Evolutionary conservation across 495 filamentous ascomycete genomes (phyloP), one percentile per base, ranked within the genome.

Genomic region (Pyrenula massariospora): DNA sequence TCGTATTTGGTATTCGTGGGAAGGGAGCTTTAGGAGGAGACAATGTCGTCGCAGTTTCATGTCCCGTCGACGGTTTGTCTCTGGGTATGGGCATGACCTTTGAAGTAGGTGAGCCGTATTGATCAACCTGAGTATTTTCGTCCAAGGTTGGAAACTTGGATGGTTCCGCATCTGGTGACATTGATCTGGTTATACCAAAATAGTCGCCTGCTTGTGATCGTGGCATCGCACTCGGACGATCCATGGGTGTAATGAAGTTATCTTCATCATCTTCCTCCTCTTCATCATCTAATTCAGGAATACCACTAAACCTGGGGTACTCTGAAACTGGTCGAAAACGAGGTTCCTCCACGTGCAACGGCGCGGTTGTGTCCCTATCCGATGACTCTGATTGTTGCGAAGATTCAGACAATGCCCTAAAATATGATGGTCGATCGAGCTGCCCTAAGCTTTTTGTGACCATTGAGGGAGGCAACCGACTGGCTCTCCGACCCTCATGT

Each of bases 401-500:
- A 42, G 31, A 42, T 8, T 15, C 31, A 8, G 31, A 42, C 11
- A 68, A 73, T 20, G 50, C n/a, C 19, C 50, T 8, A 61, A 87
- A 86, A 68, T 88, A 94, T 23, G 83, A 84, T 2, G 87, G 87
- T 53, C 88, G 79, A 52, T 77, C 68, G 8, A 24, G 19, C 57
- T 77, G 80, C 61, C 74, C 87, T 65, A 83, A 82, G 62, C 79
- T 91, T 61, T 86, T 85, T 23, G 86, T 86, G 48, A 91, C 87
- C 31, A 86, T 88, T 56, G 89, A 73, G 3, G 89, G 89, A 1
- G 90, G 88, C 49, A 98, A 69, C 53, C 92, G 79, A 70, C 91
- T 95, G 67, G 95, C 82, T 42, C 92, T 84, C 48, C 80, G 82
- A 50, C 84, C 82, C 63, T 79, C 80, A 53, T 72, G 70, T 54